These are phyloP conservation scores for Trametes elegans DNA, from an alignment of 768 basidiomycete species.

Conservation along the genomic window DNA sequence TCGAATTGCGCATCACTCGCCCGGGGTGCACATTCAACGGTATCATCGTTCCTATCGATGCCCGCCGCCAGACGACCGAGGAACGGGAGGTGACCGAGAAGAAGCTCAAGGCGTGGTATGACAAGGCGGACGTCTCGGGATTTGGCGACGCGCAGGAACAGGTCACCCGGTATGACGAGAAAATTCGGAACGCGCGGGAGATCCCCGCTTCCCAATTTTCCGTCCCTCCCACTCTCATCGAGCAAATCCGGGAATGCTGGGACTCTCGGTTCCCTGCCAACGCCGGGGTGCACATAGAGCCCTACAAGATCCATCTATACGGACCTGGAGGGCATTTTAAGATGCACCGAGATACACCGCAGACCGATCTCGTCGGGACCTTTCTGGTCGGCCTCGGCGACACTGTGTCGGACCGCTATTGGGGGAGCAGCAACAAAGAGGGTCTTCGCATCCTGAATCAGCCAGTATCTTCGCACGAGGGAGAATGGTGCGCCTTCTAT, in stretches of 20 bases:
- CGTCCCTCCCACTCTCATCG: conserved; percentile 19
- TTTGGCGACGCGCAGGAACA: conserved; percentile 28
- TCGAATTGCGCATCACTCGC: neutral
- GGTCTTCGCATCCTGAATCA: conserved; percentile 10
- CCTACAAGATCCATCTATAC: conserved; percentile 35
- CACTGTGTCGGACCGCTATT: conserved; percentile 4
- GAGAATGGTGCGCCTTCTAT: conserved; percentile 32
- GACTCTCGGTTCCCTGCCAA: conserved; percentile 21
- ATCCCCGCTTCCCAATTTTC: conserved; percentile 23
- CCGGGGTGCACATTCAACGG: neutral
- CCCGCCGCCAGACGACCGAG: neutral
- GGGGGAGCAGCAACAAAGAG: too few relatives aligned
- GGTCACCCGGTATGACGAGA: conserved; percentile 25
- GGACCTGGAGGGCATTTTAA: conserved; percentile 29
- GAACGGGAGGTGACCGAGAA: neutral
- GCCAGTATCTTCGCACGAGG: conserved; percentile 5
- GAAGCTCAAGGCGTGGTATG: conserved; percentile 9
- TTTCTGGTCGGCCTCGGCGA: conserved; percentile 35
- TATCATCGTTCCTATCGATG: neutral
- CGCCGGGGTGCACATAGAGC: conserved; percentile 25
- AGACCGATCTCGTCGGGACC: conserved; percentile 31
- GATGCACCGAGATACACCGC: conserved; percentile 30
- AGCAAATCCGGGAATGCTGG: conserved; percentile 20
- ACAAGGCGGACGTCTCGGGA: conserved; percentile 23
- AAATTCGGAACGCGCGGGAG: conserved; percentile 29